Evolutionary conservation across 2,329 filamentous ascomycete genomes (phyloP), one percentile per base, ranked within the genome.

Genomic region (Neofusicoccum laricinum): DNA sequence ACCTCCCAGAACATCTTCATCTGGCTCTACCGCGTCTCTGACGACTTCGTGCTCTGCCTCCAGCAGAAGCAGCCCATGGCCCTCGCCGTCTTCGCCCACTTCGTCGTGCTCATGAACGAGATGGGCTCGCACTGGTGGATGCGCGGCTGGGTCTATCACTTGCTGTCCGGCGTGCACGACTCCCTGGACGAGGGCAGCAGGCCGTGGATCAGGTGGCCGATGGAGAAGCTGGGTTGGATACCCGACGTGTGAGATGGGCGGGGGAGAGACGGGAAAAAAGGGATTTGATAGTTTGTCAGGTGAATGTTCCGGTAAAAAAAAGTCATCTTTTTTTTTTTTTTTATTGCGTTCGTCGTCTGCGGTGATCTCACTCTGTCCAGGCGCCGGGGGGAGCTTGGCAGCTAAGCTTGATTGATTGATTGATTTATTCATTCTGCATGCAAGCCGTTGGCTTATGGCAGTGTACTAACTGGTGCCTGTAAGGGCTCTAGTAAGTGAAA

Each of bases 181-280:
- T 17, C 51, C 7, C 14, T 64, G 62, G 62, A 64, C 8, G 30
- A 57, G 15, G 62, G 51, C 2, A 57, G 34, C n/a, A 57, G 34
- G 15, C 40, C 40, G 17, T 64, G 62, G 62, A 48, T 64, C 4
- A 40, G 34, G 25, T 58, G 50, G 51, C 62, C 62, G 10, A 58
- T 58, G 17, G 62, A 64, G 51, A 53, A 58, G 51, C 12, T 64
- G 34, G 62, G 62, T 1, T 64, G 62, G 62, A 48, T 63, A 8
- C 49, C 61, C 2, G 55, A 59, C 1, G 25, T 30, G 25, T 30
- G 25, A 30, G 25, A 1, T 30, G 25, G 25, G 0, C 25, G 7
- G 5, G 25, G 25, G 3, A 30, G 6, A 30, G 3, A n/a, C n/a
- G n/a, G n/a, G n/a, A n/a, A n/a, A n/a, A n/a, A n/a, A n/a, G n/a